phyloP scores from a whole-genome alignment of 495 filamentous ascomycete species.

The Podospora anserina region DNA sequence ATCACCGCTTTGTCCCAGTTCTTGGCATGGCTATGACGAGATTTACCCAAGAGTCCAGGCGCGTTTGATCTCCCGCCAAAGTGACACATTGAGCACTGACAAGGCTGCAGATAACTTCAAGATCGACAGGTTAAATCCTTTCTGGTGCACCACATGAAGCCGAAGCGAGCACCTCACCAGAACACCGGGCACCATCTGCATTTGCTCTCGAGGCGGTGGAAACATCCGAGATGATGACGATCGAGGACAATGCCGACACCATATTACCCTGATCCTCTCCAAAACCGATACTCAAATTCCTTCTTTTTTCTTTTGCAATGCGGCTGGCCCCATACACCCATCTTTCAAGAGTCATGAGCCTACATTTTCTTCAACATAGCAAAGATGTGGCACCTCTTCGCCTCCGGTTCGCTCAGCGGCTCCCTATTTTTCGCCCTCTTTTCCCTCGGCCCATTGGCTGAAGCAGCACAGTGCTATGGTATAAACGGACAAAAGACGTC shows the following conservation, averaged over 20 bases:
- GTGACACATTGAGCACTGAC: not conserved
- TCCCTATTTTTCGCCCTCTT: not conserved
- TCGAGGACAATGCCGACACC: not conserved
- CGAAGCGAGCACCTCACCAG: conserved; percentile 9
- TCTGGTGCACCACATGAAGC: conserved; percentile 12
- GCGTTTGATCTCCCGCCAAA: not conserved
- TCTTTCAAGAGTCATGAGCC: not conserved
- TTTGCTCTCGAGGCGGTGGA: not conserved
- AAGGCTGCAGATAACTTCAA: not conserved
- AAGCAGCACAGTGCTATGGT: conserved; percentile 22
- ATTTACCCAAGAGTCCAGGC: not conserved
- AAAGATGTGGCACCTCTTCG: not conserved
- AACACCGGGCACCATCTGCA: conserved; percentile 4
- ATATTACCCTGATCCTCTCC: not conserved
- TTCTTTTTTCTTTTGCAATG: not conserved
- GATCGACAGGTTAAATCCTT: conserved; percentile 18
- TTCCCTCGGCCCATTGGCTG: not conserved
- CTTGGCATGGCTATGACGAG: not conserved
- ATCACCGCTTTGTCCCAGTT: not conserved
- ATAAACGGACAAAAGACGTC: conserved; percentile 25
- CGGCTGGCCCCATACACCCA: not conserved
- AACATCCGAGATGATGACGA: conserved; percentile 2
- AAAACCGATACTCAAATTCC: not conserved
- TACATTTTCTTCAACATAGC: not conserved
- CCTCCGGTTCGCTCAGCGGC: not conserved